These are phyloP conservation scores for Populus simonii DNA, from an alignment of 345 rosid species.

Conservation along the genomic window DNA sequence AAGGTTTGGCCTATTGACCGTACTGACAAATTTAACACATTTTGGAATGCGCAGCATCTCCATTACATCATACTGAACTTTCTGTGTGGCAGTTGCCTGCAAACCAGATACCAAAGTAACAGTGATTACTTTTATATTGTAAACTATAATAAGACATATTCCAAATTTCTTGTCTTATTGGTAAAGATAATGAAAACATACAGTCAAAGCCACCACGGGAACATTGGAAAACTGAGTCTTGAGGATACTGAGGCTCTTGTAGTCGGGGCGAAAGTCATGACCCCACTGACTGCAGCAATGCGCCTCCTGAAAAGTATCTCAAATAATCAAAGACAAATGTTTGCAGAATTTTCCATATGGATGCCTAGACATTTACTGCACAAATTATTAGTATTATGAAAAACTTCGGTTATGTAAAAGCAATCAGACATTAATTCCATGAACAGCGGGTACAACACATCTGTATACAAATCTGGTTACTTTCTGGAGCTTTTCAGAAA, in stretches of 20 bases:
- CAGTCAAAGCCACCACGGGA: conserved; percentile 88
- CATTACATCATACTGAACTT: conserved; percentile 82
- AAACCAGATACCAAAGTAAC: conserved; percentile 20
- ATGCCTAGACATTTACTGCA: neutral
- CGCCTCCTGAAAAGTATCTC: conserved; percentile 74
- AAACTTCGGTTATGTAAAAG: neutral
- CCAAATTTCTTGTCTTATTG: neutral
- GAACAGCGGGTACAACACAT: neutral
- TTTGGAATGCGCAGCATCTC: conserved; percentile 84
- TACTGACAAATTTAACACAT: conserved; percentile 81
- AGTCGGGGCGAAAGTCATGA: conserved; percentile 97
- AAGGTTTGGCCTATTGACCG: conserved; percentile 93
- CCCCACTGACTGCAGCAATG: conserved; percentile 99
- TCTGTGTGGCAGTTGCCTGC: conserved; percentile 96
- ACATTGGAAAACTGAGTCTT: conserved; percentile 90
- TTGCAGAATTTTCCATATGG: neutral
- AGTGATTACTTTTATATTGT: conserved; percentile 7
- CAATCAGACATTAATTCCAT: neutral
- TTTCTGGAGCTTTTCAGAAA: too few species aligned
- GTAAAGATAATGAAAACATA: conserved; percentile 33
- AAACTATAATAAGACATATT: neutral
- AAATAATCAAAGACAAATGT: conserved; percentile 5
- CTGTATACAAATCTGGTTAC: too few species aligned
- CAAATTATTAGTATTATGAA: neutral
- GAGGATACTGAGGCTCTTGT: conserved; percentile 83